phyloP scores from a whole-genome alignment of 2,329 filamentous ascomycete species.

The Tolypocladium endophyticum region DNA sequence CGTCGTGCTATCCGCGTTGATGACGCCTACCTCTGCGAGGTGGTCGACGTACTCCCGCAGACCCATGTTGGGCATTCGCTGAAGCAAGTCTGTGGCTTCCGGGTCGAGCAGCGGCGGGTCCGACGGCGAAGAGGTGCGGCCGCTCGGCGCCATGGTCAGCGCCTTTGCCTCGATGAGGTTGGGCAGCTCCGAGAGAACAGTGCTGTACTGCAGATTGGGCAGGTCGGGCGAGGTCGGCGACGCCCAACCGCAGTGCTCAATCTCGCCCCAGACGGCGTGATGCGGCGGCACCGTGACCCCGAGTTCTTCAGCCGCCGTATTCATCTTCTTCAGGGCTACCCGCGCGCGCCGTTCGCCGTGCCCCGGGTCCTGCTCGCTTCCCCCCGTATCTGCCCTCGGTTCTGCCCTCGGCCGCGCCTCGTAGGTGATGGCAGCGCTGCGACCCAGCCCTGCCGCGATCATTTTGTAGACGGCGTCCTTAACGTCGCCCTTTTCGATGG shows the following conservation, averaged over 20 bases:
- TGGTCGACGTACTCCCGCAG: slow-evolving; percentile 70
- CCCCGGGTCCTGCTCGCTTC: slow-evolving; percentile 8
- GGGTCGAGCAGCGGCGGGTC: slow-evolving; percentile 45
- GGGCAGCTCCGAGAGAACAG: slow-evolving; percentile 74
- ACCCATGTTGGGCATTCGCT: slow-evolving; percentile 59
- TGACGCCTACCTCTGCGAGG: slow-evolving; percentile 56
- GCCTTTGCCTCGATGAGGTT: slow-evolving; percentile 89
- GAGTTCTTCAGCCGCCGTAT: slow-evolving; percentile 24
- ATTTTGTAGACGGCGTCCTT: slow-evolving; percentile 63
- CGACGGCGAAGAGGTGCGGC: slow-evolving; percentile 26
- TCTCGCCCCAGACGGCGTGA: slow-evolving; percentile 62
- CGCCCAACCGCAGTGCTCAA: slow-evolving; percentile 83
- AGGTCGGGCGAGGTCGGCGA: slow-evolving; percentile 66
- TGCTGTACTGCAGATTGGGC: slow-evolving; percentile 71
- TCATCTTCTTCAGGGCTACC: slow-evolving; percentile 21
- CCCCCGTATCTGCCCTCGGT: slow-evolving; percentile 16
- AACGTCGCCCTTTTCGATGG: slow-evolving; percentile 77
- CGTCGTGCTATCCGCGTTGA: slow-evolving; percentile 32
- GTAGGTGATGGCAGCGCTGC: slow-evolving; percentile 74
- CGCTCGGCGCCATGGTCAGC: slow-evolving; percentile 66
- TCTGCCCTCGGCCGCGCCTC: slow-evolving; percentile 33
- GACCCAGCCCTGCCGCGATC: slow-evolving; percentile 59
- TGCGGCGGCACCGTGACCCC: slow-evolving; percentile 38
- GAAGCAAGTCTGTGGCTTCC: slow-evolving; percentile 59
- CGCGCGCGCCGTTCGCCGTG: slow-evolving; percentile 1